Base-by-base conservation (phyloP, 2,329 filamentous ascomycete genomes). In the Beauveria rudraprayagi region DNA sequence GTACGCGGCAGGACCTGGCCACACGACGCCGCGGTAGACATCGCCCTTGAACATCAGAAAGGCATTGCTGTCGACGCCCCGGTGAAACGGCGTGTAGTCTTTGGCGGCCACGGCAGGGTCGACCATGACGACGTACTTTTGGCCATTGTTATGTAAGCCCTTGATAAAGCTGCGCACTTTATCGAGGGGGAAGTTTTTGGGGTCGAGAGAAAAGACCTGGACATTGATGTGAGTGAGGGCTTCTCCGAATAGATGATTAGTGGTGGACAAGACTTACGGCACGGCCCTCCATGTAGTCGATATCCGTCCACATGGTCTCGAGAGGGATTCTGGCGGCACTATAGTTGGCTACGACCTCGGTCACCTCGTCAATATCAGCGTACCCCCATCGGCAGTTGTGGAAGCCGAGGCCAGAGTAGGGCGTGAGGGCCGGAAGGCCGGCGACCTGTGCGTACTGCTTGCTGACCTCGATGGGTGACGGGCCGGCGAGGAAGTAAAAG, bases 311-410 rank as follows among this genome's bases (percentile, higher is more conserved):
- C 64, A 72, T 71, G 0, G 70, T 69, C 69, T 90, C 87, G 0
- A 91, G 74, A 0, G 87, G 87, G 62, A 90, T 90, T 1, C 74
- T 75, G 4, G 86, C 84, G 34, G 77, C 74, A 24, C 83, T 86
- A 70, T 89, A 89, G 72, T 89, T 90, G 60, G 81, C 81, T 0
- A 89, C 80, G 0, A 86, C 86, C 63, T 85, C 82, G 64, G 87
- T 80, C 3, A 91, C 69, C 30, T 84, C 79, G 1, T 83, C 82
- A 84, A 88, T 91, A 67, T 90, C 91, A 44, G 80, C 76, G 70
- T 94, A 94, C 1, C 90, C 91, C 86, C 90, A 71, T 57, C 70
- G 67, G 67, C 90, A 93, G 70, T 95, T 90, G 65, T 95, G 91
- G 70, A 82, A 93, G 0, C 91, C 91, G 63, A 95, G 84, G 0